phyloP scores from a whole-genome alignment of 2,329 filamentous ascomycete genomes.

The Cercospora canescens region DNA sequence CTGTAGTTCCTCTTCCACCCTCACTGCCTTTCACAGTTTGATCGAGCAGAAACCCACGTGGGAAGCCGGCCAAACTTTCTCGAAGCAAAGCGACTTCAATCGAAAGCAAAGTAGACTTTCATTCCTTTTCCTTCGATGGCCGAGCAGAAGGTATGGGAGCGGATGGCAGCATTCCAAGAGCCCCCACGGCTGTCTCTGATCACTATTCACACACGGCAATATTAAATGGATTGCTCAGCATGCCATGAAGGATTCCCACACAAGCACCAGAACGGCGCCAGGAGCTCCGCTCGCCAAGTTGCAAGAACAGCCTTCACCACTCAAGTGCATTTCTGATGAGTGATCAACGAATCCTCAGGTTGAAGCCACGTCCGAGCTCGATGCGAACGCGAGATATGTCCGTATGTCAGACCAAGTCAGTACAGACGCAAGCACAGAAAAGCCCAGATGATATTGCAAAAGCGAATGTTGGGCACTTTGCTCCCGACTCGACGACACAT shows the following conservation, averaged over 20 bases:
- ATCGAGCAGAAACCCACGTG: neutral
- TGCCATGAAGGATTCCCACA: neutral
- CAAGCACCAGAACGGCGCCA: neutral
- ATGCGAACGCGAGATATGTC: neutral
- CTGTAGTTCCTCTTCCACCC: too few species aligned
- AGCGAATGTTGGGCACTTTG: neutral
- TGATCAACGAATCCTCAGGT: constrained; percentile 6
- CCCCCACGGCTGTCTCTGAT: neutral
- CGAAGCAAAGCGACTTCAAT: neutral
- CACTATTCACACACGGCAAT: neutral
- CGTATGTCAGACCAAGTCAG: neutral
- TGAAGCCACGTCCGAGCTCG: neutral
- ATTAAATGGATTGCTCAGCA: neutral
- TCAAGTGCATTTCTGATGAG: constrained; percentile 4
- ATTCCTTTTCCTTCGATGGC: neutral
- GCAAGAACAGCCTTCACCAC: neutral
- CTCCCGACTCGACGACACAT: neutral
- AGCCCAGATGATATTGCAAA: neutral
- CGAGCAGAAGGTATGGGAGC: neutral
- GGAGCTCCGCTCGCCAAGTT: neutral
- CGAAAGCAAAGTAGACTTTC: neutral
- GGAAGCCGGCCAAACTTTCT: neutral
- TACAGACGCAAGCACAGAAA: neutral
- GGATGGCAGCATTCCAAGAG: neutral
- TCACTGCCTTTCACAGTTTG: too few species aligned